Base-by-base conservation (phyloP, 306 rosid genomes). In the Rubus idaeus region DNA sequence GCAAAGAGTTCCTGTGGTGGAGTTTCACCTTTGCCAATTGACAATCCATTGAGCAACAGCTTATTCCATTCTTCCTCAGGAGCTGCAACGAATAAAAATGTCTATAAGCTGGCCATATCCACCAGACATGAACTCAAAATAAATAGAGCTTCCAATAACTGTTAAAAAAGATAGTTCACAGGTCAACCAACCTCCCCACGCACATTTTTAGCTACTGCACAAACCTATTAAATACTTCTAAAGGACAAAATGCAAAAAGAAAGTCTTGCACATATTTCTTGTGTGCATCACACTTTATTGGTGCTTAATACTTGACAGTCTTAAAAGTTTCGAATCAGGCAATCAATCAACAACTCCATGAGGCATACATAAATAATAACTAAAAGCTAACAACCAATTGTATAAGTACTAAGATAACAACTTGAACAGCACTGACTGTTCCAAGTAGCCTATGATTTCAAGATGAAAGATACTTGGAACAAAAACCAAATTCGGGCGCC, bases 51-150 rank as follows among this genome's bases (percentile, higher is more conserved):
- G 55, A 91, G 77, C 84, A 94, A 84, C 67, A 90, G 80, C 83
- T 68, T 84, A 89, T 87, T 94, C 97, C 97, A 94, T 77, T 86
- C 87, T 84, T 92, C 91, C 82, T 94, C 96, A 26, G 95, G 95
- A 78, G 96, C 97, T 92, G 91, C 84, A 78, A 73, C 16, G 26
- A 42, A 83, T 42, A n/a, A 12, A 51, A 61, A 67, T 30, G 47
- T 26, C 37, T 12, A 13, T 49, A 41, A 55, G 35, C 7, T 41
- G 47, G 3, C 64, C 52, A 40, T 62, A 82, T 72, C 55, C 62
- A 69, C 37, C 52, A 18, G 50, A 57, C 35, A 17, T 30, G 20
- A 18, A 52, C 64, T 20, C 20, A 0, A 62, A 44, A 10, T n/a
- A 21, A 41, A 23, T 10, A 20, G 16, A 17, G 46, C 23, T 55